Evolutionary conservation across 768 basidiomycete genomes (phyloP), one percentile per base, ranked within the genome.

Genomic region (Mrakia frigida): DNA sequence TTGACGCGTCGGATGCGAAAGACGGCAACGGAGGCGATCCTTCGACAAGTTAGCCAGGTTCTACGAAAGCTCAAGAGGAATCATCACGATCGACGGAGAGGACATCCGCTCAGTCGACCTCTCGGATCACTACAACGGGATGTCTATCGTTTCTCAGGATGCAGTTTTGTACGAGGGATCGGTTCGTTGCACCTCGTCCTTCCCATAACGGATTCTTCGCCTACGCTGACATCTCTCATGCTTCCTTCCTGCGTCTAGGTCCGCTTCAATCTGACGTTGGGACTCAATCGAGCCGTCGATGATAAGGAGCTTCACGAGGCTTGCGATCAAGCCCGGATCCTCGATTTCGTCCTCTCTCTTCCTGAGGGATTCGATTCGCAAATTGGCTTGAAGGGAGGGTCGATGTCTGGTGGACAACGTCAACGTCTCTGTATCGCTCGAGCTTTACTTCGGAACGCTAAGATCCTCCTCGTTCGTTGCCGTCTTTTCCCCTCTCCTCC

Each of bases 131-230:
- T 77, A 81, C 21, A 74, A 70, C 6, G 63, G 78, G 35, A 81
- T 82, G 68, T 80, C 82, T 28, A 80, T 82, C 75, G 83, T 83
- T 65, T 81, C 82, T 37, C 83, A 83, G 65, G 82, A 82, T 50
- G 81, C 83, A 0, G 78, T 82, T 6, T 70, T 83, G 39, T 83
- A 81, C 71, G 81, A 82, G 53, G 82, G 80, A 60, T 78, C 82
- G 0, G 78, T 83, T 21, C 67, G 82, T 72, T 33, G 21, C n/a
- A 21, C 16, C 23, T 41, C 13, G 3, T 23, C 37, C 65, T 41
- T 41, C 39, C 11, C 39, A 6, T 11, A 5, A 41, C 39, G 11
- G 5, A 5, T 41, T 11, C 39, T 41, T 41, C 39, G 39, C 25
- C 50, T 2, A 28, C 28, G 35, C 63, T 41, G 63, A 61, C 25